phyloP scores from a whole-genome alignment of 352 stramenopile genomes.

The Phytophthora rubi region DNA sequence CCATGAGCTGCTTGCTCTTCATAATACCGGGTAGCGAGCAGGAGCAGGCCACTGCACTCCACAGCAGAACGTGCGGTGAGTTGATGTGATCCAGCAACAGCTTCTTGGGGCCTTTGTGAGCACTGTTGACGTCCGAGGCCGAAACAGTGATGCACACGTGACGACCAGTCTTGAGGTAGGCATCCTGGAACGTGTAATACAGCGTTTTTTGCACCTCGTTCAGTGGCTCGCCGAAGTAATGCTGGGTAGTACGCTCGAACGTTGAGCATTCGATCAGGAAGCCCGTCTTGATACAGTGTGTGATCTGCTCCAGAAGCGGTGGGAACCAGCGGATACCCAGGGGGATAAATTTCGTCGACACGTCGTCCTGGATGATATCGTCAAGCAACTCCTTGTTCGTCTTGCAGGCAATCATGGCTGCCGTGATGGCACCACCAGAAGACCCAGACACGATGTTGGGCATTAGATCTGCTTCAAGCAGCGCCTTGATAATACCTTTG shows the following conservation, averaged over 20 bases:
- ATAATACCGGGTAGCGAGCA: slow-evolving; percentile 94
- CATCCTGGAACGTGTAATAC: slow-evolving; percentile 94
- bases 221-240: slow-evolving; percentile 91
- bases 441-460: slow-evolving; percentile 95
- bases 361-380: slow-evolving; percentile 61
- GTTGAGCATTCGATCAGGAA: slow-evolving; percentile 88
- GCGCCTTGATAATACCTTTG: slow-evolving; percentile 92
- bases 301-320: slow-evolving; percentile 84
- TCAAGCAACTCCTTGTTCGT: slow-evolving; percentile 87
- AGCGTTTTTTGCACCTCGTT: slow-evolving; percentile 52
- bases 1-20: slow-evolving; percentile 90
- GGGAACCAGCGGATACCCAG: slow-evolving; percentile 84
- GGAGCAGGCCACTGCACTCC: slow-evolving; percentile 90
- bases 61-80: slow-evolving; percentile 92
- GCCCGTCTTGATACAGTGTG: slow-evolving; percentile 90
- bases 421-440: slow-evolving; percentile 92
- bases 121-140: slow-evolving; percentile 87
- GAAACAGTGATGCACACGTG: slow-evolving; percentile 96
- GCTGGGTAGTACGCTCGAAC: slow-evolving; percentile 89
- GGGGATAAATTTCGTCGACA: slow-evolving; percentile 61
- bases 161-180: slow-evolving; percentile 92
- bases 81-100: slow-evolving; percentile 94
- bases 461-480: slow-evolving; percentile 89
- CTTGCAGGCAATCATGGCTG: slow-evolving; percentile 87
- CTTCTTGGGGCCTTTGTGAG: slow-evolving; percentile 77